Conservation (phyloP, 1,284 basidiomycete genomes). For the Golubevia sp. region DNA sequence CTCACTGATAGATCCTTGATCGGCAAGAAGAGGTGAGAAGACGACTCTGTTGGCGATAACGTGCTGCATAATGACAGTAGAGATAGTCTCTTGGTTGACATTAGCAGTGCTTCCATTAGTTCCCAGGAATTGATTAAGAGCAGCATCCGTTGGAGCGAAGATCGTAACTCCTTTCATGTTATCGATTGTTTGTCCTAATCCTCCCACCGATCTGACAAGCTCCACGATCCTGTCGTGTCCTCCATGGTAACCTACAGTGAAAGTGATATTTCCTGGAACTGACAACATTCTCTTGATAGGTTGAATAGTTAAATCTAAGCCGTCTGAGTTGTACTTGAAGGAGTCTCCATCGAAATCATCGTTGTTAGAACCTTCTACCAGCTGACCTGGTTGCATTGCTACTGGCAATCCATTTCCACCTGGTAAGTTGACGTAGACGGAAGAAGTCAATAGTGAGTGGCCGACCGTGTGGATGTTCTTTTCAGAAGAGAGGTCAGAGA, state of each 20-base stretch:
- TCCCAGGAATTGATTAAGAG: conserved; percentile 16
- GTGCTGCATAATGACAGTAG: conserved; percentile 30
- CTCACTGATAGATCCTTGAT: conserved; percentile 31
- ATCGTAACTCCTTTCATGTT: conserved; percentile 29
- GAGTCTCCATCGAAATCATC: conserved; percentile 3
- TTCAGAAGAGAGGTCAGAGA: conserved; percentile 15
- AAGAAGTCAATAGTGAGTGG: conserved; percentile 26
- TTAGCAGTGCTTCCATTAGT: conserved; percentile 6
- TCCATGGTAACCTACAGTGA: conserved; percentile 23
- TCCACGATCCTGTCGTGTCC: conserved; percentile 15
- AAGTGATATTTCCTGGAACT: conserved; percentile 26
- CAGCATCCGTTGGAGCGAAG: conserved; percentile 35
- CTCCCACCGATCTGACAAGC: conserved; percentile 15
- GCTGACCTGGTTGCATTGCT: conserved; percentile 16
- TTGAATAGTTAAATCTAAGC: conserved; percentile 20
- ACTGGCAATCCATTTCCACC: conserved; percentile 40
- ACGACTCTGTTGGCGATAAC: conserved; percentile 28
- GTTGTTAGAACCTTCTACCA: conserved; percentile 27
- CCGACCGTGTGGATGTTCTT: conserved; percentile 32
- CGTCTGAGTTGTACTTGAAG: neutral
- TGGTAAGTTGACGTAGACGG: conserved; percentile 20
- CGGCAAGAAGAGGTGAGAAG: conserved; percentile 33
- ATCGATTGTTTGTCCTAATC: conserved; percentile 20
- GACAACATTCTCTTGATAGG: conserved; percentile 34
- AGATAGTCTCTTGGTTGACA: conserved; percentile 17